Conservation (phyloP, 148 eudicot species). For the Rhododendron vialii region DNA sequence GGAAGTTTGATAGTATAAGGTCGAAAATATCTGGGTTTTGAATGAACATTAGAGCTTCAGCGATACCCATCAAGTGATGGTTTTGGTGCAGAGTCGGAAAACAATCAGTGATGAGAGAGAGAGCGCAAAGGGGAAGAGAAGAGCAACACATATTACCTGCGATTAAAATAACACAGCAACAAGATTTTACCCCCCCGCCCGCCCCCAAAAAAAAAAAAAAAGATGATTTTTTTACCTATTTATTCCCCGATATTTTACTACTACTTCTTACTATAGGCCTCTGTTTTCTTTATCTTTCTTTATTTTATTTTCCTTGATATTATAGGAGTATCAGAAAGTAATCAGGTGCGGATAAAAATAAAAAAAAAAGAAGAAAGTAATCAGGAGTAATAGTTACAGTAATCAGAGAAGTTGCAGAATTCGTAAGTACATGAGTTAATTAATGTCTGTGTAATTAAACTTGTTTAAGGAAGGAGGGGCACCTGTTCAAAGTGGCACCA, state of each 20-base stretch:
- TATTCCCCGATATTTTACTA: neutral
- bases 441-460: too few relatives aligned
- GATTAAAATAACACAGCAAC: neutral
- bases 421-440: too few relatives aligned
- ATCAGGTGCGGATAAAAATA: too few relatives aligned
- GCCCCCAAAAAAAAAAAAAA: too few relatives aligned
- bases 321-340: too few relatives aligned
- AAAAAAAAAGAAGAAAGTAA: too few relatives aligned
- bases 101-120: neutral
- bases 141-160: neutral
- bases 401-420: too few relatives aligned
- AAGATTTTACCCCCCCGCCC: neutral
- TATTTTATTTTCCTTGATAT: too few relatives aligned
- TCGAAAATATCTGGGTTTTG: conserved; percentile 21
- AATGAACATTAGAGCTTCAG: conserved; percentile 21
- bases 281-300: too few relatives aligned
- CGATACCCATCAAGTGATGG: conserved; percentile 33
- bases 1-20: conserved; percentile 2
- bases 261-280: neutral
- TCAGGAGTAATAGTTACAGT: too few relatives aligned
- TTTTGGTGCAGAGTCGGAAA: neutral
- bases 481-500: too few relatives aligned
- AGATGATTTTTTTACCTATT: neutral
- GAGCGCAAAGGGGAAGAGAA: neutral
- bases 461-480: too few relatives aligned